Conservation (phyloP, 2,329 filamentous ascomycete species). For the Monosporascus sp. region DNA sequence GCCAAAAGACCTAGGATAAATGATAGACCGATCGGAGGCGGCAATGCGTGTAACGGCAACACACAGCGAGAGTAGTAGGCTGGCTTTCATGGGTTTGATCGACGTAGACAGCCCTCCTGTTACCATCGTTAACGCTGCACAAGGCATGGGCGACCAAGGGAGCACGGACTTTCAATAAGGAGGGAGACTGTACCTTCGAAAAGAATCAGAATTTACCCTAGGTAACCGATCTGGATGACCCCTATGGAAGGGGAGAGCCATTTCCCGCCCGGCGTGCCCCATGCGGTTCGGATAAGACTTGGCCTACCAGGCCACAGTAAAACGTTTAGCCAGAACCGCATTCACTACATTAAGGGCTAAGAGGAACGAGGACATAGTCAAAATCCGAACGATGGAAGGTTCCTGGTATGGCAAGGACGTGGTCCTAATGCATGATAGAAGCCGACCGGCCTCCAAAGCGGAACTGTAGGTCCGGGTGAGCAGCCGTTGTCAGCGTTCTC, state of each 20-base stretch:
- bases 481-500: no score
- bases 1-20: conserved; percentile 51
- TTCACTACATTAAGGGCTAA: conserved; percentile 57
- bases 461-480: no score
- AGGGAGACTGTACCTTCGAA: conserved; percentile 49
- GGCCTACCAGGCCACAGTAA: conserved; percentile 68
- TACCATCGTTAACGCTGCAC: background rate
- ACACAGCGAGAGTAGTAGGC: conserved; percentile 51
- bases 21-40: conserved; percentile 59
- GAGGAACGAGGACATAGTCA: conserved; percentile 57
- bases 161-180: background rate
- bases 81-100: conserved; percentile 50
- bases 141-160: background rate
- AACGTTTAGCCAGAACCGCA: conserved; percentile 47
- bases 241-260: conserved; percentile 51
- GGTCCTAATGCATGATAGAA: background rate
- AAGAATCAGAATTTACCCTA: conserved; percentile 67
- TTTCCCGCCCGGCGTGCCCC: conserved; percentile 60
- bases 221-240: conserved; percentile 63
- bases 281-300: conserved; percentile 65
- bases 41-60: conserved; percentile 64
- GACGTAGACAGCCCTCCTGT: conserved; percentile 54
- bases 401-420: conserved; percentile 53
- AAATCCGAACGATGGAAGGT: conserved; percentile 52
- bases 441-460: no score